Conservation (phyloP, 371 early-diverging fungal genomes). For the Actinomortierella wolfii region DNA sequence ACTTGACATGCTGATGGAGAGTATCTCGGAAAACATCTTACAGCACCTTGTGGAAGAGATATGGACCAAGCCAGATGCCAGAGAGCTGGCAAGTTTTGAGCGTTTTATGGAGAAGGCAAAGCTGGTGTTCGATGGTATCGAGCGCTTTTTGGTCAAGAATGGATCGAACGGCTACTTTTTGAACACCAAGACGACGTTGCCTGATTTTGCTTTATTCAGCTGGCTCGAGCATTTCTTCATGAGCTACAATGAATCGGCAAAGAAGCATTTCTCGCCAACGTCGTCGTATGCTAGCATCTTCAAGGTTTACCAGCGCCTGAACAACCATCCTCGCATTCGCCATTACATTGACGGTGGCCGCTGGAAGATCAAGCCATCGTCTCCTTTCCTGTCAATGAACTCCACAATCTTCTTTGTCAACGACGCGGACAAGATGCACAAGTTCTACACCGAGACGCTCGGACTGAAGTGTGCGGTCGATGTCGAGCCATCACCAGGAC, state of each 20-base stretch:
- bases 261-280: conserved; percentile 13
- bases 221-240: conserved; percentile 26
- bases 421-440: conserved; percentile 13
- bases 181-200: conserved; percentile 7
- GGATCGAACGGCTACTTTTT: conserved; percentile 39
- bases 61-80: conserved; percentile 25
- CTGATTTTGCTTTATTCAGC: conserved; percentile 28
- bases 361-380: conserved; percentile 29
- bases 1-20: conserved; percentile 14
- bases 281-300: conserved; percentile 6
- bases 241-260: conserved; percentile 4
- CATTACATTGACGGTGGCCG: conserved; percentile 39
- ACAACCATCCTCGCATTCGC: conserved; percentile 22
- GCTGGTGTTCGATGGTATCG: conserved; percentile 28
- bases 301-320: conserved; percentile 32
- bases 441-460: conserved; percentile 31
- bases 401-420: conserved; percentile 18
- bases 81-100: conserved; percentile 11
- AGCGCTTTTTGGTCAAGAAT: conserved; percentile 24
- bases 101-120: conserved; percentile 13
- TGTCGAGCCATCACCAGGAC: conserved; percentile 4
- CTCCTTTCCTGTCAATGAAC: conserved; percentile 16
- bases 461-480: conserved; percentile 19
- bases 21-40: conserved; percentile 19
- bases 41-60: conserved; percentile 12